Evolutionary conservation across 2,329 filamentous ascomycete species (phyloP).

Genomic region (Trichoderma breve): DNA sequence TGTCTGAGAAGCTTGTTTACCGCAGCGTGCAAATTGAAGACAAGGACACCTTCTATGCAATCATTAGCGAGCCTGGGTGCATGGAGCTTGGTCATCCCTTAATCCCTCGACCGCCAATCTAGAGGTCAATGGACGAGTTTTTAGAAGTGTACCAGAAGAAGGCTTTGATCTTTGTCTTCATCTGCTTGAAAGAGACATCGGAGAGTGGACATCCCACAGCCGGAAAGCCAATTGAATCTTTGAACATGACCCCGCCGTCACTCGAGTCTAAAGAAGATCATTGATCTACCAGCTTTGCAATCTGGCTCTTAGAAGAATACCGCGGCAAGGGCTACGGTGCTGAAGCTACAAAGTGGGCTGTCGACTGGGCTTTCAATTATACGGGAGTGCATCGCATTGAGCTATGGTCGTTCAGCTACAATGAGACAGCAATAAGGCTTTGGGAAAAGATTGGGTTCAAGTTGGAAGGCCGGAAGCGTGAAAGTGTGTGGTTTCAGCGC

Average conservation of each 20-base stretch:
- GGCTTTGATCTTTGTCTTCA: neutral
- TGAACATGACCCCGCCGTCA: neutral
- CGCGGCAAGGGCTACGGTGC: neutral
- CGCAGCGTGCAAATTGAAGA: neutral
- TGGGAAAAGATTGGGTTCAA: neutral
- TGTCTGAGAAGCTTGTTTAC: neutral
- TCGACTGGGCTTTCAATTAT: neutral
- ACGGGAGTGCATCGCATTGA: neutral
- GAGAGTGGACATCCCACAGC: neutral
- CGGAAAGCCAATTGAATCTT: neutral
- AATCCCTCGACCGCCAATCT: neutral
- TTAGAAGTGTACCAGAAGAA: neutral
- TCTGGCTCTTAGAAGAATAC: neutral
- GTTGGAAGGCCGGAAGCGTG: neutral
- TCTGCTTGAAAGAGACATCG: neutral
- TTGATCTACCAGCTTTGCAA: neutral
- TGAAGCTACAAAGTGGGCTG: neutral
- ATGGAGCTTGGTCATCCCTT: neutral
- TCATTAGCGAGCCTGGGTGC: neutral
- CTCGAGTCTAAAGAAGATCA: neutral
- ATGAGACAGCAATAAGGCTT: neutral
- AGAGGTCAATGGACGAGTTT: neutral
- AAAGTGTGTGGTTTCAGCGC: neutral
- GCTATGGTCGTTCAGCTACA: neutral
- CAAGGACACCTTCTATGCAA: neutral